phyloP scores from a whole-genome alignment of 371 early-diverging fungal genomes.

The Mycotypha africana region DNA sequence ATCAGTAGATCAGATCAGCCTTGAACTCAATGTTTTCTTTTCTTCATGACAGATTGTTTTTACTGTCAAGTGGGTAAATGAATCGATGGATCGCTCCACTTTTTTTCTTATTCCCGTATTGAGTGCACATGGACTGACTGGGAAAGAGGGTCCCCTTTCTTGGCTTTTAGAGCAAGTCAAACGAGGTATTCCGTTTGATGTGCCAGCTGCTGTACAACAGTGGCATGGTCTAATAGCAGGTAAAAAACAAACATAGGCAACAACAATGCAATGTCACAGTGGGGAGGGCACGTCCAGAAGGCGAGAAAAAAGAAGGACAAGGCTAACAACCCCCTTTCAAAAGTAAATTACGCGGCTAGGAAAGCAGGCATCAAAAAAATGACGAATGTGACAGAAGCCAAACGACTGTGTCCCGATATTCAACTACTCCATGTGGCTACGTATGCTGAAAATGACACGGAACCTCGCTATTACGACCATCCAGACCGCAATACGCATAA shows the following conservation, averaged over 20 bases:
- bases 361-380: slow-evolving; percentile 44
- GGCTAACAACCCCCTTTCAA: too few relatives aligned
- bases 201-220: slow-evolving; percentile 85
- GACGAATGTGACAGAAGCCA: slow-evolving; percentile 52
- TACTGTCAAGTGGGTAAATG: slow-evolving; percentile 68
- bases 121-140: too few relatives aligned
- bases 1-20: too few relatives aligned
- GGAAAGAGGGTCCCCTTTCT: too few relatives aligned
- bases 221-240: slow-evolving; percentile 89
- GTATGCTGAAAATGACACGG: slow-evolving; percentile 57
- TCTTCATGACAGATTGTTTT: slow-evolving; percentile 56
- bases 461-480: slow-evolving; percentile 63
- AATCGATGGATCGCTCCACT: background rate
- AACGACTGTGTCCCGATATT: slow-evolving; percentile 65
- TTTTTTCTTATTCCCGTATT: background rate
- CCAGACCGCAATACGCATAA: slow-evolving; percentile 79
- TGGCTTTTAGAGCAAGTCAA: slow-evolving; percentile 64
- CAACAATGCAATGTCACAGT: background rate
- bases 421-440: slow-evolving; percentile 86
- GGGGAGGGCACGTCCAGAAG: too few relatives aligned
- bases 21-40: background rate
- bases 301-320: too few relatives aligned
- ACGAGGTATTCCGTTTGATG: slow-evolving; percentile 57
- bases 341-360: slow-evolving; percentile 61
- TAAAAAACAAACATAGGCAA: slow-evolving; percentile 20